Base-by-base conservation (phyloP, 139 green algal species). In the Diplosphaera chodatii region DNA sequence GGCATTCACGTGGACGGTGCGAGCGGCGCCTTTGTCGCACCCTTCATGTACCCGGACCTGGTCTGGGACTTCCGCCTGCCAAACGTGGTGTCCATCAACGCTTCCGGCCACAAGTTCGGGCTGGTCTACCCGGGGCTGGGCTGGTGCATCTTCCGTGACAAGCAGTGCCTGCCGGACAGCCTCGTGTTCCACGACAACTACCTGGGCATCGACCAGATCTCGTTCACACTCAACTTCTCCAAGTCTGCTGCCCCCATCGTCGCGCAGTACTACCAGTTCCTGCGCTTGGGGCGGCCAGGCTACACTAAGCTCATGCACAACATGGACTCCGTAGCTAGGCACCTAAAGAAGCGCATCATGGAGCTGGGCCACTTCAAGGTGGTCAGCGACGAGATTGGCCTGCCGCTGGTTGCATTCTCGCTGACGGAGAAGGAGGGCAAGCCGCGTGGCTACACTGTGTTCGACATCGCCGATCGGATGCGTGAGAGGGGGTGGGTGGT, bases 181-280 rank as follows among this genome's bases (percentile, higher is more conserved):
- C 71, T 89, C 48, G 72, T 87, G 0, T 91, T 91, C 77, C 82
- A 84, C 37, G 69, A 74, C 28, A 78, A 85, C 68, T 90, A 90
- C 66, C 65, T 73, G 71, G 82, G 87, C 55, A 84, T 66, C 0
- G 76, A 88, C 40, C 86, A 93, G 72, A 70, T 74, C 18, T 84
- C 69, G 65, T 78, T 92, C 68, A 92, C 88, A 25, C 75, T 93
- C 48, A 93, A 93, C 80, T 93, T 93, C 74, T 86, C 74, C 69
- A 85, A 84, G 69, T 69, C 69, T 3, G 84, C 86, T 5, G 69
- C 55, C 32, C 74, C 82, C 37, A 83, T 91, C 66, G 66, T 91
- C 3, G 87, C 71, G 16, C 86, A 92, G 75, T 59, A 59, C 48
- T 59, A 74, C 84, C 63, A 85, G 76, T 84, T 92, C 66, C 65